These are phyloP conservation scores for Inga oerstediana DNA, from an alignment of 306 rosid genomes.

Conservation along the genomic window DNA sequence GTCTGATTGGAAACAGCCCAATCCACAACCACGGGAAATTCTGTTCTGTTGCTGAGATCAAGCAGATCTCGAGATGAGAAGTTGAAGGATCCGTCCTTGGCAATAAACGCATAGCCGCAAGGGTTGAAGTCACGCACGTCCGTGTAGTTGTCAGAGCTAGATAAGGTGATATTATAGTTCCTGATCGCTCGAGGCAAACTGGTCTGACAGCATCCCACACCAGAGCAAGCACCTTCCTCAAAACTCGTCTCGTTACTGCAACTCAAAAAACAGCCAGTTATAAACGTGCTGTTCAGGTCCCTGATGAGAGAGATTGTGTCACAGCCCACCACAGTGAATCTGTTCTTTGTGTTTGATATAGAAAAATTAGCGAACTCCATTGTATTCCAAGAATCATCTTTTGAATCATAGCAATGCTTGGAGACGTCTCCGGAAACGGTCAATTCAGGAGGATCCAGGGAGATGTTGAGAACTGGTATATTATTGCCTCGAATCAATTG, in stretches of 20 bases:
- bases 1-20: background rate
- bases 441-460: background rate
- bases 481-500: background rate
- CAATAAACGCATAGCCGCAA: conserved; percentile 43
- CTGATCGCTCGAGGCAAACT: background rate
- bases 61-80: background rate
- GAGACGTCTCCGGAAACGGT: fast-evolving
- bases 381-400: fast-evolving
- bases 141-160: fast-evolving
- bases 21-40: background rate
- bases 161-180: background rate
- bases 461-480: background rate
- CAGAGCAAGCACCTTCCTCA: background rate
- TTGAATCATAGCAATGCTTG: background rate
- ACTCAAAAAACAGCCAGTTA: background rate
- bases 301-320: background rate
- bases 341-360: background rate
- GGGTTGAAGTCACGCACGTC: background rate
- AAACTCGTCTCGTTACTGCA: background rate
- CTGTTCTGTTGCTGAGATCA: background rate
- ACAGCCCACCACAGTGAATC: background rate
- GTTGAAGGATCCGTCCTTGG: conserved; percentile 19
- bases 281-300: background rate
- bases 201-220: conserved; percentile 16
- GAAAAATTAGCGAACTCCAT: background rate